Conservation (phyloP, 352 stramenopile genomes). For the Globisporangium emineosum region DNA sequence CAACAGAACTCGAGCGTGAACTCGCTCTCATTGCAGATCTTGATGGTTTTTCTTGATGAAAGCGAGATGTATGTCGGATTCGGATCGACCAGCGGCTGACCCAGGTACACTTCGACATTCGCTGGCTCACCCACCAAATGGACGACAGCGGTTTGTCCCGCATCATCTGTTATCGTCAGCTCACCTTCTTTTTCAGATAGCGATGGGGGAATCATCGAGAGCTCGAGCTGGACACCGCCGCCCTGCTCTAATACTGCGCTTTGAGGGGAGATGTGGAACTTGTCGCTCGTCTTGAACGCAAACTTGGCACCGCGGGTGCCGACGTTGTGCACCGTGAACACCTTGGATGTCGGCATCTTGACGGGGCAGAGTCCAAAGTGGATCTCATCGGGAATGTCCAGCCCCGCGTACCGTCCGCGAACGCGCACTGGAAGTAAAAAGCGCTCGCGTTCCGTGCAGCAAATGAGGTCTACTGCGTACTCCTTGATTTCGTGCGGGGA, state of each 20-base stretch:
- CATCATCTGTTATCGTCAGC: conserved; percentile 82
- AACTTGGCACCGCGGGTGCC: conserved; percentile 79
- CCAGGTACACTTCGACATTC: conserved; percentile 92
- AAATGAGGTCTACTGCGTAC: conserved; percentile 90
- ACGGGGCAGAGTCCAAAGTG: conserved; percentile 85
- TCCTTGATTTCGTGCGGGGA: conserved; percentile 86
- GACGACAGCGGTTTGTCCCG: conserved; percentile 71
- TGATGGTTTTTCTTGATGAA: conserved; percentile 84
- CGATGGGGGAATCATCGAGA: conserved; percentile 45
- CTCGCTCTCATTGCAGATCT: conserved; percentile 93
- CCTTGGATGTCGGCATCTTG: conserved; percentile 76
- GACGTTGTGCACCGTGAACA: conserved; percentile 89
- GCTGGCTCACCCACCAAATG: conserved; percentile 63
- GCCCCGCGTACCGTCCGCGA: conserved; percentile 71
- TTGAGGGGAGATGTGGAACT: conserved; percentile 63
- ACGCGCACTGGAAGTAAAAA: conserved; percentile 91
- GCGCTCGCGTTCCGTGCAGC: conserved; percentile 92
- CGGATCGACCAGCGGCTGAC: conserved; percentile 76
- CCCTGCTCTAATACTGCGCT: conserved; percentile 64
- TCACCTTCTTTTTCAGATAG: conserved; percentile 55
- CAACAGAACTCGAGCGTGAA: conserved; percentile 90
- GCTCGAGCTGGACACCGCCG: conserved; percentile 73
- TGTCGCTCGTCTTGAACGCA: conserved; percentile 51
- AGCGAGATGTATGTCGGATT: conserved; percentile 92
- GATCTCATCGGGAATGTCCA: conserved; percentile 91